phyloP scores from a whole-genome alignment of 1,139 yeast genomes.

The Casaregolazyma suthepensis region DNA sequence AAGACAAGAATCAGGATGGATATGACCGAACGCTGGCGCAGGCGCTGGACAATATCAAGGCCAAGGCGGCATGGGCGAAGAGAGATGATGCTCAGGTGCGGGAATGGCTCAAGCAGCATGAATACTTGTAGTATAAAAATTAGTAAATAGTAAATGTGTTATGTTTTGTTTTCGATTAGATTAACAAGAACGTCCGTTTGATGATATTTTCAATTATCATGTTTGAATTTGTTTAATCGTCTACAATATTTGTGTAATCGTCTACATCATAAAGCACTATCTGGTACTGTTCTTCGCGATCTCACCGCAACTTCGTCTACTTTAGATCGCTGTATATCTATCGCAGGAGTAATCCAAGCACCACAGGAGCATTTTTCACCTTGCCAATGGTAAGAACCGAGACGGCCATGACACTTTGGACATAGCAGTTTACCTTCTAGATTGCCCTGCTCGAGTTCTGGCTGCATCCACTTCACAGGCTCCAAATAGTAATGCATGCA shows the following conservation, averaged over 20 bases:
- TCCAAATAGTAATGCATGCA: conserved; percentile 88
- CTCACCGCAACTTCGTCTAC: conserved; percentile 53
- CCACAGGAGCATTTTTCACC: conserved; percentile 96
- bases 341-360: conserved; percentile 90
- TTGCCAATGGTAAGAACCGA: conserved; percentile 90
- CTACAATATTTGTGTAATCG: not conserved
- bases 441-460: conserved; percentile 58
- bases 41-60: conserved; percentile 57
- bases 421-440: conserved; percentile 83
- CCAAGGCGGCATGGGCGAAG: conserved; percentile 59
- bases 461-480: conserved; percentile 88
- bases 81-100: conserved; percentile 54
- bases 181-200: no score
- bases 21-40: conserved; percentile 69
- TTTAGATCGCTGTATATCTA: conserved; percentile 72
- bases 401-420: conserved; percentile 67
- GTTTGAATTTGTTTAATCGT: no score
- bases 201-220: no score
- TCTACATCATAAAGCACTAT: not conserved
- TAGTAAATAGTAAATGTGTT: not conserved
- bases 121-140: conserved; percentile 7
- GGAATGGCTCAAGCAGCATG: conserved; percentile 35
- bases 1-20: conserved; percentile 58
- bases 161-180: no score
- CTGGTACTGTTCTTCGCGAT: not conserved